These are phyloP conservation scores for Vanrija sp. DNA, from an alignment of 1,284 basidiomycete species.

Conservation along the genomic window DNA sequence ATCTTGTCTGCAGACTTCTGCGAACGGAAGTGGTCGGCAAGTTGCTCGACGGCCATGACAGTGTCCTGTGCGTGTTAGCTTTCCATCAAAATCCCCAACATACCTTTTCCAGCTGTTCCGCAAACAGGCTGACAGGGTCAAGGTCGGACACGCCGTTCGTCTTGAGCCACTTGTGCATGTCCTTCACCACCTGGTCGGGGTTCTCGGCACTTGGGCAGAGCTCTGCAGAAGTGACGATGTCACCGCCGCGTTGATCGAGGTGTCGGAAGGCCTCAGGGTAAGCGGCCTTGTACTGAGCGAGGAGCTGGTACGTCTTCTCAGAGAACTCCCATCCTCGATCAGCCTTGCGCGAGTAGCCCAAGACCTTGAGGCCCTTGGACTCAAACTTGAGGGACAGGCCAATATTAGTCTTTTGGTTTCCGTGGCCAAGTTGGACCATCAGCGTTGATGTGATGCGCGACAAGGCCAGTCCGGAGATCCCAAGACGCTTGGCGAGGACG, in stretches of 20 bases:
- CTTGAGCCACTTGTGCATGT: constrained; percentile 82
- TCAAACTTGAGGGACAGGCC: constrained; percentile 97
- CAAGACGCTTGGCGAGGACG: constrained; percentile 65
- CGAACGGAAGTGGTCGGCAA: constrained; percentile 65
- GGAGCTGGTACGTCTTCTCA: constrained; percentile 73
- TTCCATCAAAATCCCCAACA: background rate
- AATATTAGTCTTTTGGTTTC: constrained; percentile 74
- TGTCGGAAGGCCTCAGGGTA: constrained; percentile 78
- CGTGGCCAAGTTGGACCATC: constrained; percentile 71
- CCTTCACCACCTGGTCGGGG: constrained; percentile 68
- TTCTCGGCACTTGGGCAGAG: constrained; percentile 63
- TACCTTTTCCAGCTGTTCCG: constrained; percentile 83
- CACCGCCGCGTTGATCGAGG: constrained; percentile 66
- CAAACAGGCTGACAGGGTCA: constrained; percentile 87
- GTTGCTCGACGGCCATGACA: constrained; percentile 68
- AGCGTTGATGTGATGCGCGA: constrained; percentile 91
- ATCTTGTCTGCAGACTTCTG: constrained; percentile 61
- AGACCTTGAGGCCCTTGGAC: constrained; percentile 89
- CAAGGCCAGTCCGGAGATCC: constrained; percentile 68
- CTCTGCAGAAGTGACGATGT: constrained; percentile 68
- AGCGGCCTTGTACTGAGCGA: constrained; percentile 73
- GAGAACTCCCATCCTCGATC: constrained; percentile 91
- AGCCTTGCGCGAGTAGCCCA: constrained; percentile 86
- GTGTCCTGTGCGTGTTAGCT: constrained; percentile 56
- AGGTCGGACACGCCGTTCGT: constrained; percentile 81